Conservation (phyloP, 179 eudicot species). For the Silene vulgaris region DNA sequence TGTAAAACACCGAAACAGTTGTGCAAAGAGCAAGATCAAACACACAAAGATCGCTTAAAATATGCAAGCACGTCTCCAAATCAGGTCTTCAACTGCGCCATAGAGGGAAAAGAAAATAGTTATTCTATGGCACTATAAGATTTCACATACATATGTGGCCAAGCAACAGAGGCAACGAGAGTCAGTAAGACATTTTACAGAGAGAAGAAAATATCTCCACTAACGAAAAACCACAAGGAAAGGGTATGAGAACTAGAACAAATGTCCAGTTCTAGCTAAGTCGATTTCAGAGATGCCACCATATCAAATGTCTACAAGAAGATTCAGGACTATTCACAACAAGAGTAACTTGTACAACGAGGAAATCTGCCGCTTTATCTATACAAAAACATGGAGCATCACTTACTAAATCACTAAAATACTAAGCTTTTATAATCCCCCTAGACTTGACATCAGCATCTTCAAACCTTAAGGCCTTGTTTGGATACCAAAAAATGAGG, state of each 20-base stretch:
- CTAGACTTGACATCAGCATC: no score
- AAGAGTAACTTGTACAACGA: no score
- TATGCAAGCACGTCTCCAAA: neutral
- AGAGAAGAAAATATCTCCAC: neutral
- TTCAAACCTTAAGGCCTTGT: no score
- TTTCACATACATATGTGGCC: neutral
- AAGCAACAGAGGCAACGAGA: neutral
- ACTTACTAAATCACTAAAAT: no score
- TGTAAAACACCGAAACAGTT: neutral
- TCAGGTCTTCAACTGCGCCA: neutral
- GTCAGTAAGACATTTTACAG: neutral
- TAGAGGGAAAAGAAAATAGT: neutral
- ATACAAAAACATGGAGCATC: no score
- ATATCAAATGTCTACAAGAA: neutral
- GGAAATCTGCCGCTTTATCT: no score
- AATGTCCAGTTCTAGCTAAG: neutral
- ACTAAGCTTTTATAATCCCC: no score
- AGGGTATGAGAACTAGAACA: no score
- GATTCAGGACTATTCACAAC: neutral
- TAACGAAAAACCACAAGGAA: neutral
- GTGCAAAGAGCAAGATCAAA: neutral
- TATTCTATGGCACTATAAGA: neutral
- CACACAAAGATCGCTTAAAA: neutral
- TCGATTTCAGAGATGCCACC: neutral
- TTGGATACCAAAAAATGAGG: no score